These are phyloP conservation scores for Tieghemostelium lacteum DNA, from an alignment of 78 protist species.

Conservation along the genomic window DNA sequence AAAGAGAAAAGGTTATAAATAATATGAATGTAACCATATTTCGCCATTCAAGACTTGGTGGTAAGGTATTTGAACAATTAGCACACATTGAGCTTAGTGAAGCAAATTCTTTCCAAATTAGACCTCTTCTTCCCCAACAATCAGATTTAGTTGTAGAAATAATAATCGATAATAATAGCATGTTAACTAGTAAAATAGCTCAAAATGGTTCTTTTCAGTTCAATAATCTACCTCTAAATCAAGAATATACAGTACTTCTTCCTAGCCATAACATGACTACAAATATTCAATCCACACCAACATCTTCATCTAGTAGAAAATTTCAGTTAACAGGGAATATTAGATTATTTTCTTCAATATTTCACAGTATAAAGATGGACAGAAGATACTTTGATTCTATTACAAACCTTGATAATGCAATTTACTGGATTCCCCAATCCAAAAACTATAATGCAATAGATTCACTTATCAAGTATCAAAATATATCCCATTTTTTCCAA, in stretches of 20 bases:
- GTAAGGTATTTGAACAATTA: background rate
- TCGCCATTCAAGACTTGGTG: constrained; percentile 8
- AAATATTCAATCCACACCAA: background rate
- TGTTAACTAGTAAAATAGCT: too few species aligned
- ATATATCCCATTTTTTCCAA: background rate
- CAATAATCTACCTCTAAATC: background rate
- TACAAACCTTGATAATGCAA: background rate
- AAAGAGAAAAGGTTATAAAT: background rate
- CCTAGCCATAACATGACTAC: background rate
- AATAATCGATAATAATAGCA: too few species aligned
- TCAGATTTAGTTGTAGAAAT: background rate
- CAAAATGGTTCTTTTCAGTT: background rate
- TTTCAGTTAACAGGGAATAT: background rate
- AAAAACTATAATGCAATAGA: background rate
- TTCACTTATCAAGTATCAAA: background rate
- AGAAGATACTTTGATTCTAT: background rate
- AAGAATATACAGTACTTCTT: background rate
- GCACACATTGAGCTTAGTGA: background rate
- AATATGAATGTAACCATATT: background rate
- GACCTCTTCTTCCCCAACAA: constrained; percentile 11
- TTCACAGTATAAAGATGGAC: background rate
- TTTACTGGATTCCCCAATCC: background rate
- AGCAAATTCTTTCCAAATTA: background rate
- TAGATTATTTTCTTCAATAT: background rate
- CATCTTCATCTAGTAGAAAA: background rate